Conservation (phyloP, 2,329 filamentous ascomycete species). For the Stenocarpella maydis region DNA sequence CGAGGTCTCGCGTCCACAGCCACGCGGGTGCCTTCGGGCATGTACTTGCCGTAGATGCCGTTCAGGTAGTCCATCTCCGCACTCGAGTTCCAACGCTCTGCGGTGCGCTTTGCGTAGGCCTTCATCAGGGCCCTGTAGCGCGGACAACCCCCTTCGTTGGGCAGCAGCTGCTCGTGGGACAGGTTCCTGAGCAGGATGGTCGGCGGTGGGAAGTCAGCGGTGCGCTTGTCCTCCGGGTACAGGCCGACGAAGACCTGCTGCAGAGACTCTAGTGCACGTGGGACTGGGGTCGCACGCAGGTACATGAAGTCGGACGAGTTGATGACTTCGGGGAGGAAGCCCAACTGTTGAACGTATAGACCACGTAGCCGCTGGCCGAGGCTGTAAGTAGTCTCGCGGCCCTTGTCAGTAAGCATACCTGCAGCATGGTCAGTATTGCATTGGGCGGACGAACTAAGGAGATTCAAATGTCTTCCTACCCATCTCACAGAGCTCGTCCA, state of each 20-base stretch:
- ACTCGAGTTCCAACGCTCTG: constrained; percentile 76
- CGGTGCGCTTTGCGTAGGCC: constrained; percentile 76
- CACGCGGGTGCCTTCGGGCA: constrained; percentile 76
- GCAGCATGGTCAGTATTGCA: not conserved
- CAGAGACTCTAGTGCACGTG: constrained; percentile 78
- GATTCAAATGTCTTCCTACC: constrained; percentile 38
- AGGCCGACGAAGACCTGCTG: constrained; percentile 79
- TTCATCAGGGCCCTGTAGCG: constrained; percentile 74
- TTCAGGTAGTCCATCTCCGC: constrained; percentile 87
- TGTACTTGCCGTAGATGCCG: constrained; percentile 81
- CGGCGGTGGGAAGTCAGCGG: constrained; percentile 61
- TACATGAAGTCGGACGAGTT: constrained; percentile 67
- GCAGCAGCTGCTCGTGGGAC: constrained; percentile 80
- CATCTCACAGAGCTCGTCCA: constrained; percentile 83
- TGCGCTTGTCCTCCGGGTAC: constrained; percentile 66
- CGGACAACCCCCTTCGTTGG: constrained; percentile 78
- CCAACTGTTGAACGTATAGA: constrained; percentile 78
- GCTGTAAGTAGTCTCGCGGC: constrained; percentile 74
- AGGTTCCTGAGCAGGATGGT: constrained; percentile 72
- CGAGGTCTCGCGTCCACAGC: constrained; percentile 86
- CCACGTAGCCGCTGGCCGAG: constrained; percentile 73
- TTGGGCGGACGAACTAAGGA: not conserved
- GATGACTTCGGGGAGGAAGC: constrained; percentile 71
- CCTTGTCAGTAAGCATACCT: constrained; percentile 77
- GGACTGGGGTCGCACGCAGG: constrained; percentile 77